Base-by-base conservation (phyloP, 768 basidiomycete genomes). In the Amanita muscaria region DNA sequence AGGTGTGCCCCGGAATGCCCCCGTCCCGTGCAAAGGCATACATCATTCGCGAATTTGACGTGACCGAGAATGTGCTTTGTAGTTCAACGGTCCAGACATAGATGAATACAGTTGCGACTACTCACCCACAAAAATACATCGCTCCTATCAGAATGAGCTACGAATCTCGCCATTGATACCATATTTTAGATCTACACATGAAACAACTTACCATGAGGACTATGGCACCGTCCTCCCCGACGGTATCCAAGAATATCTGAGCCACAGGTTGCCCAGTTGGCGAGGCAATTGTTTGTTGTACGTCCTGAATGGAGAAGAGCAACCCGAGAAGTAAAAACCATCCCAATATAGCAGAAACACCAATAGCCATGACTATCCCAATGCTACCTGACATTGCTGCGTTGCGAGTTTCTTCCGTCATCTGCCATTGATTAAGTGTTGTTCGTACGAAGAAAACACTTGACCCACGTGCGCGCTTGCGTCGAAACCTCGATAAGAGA, bases 21-120 rank as follows among this genome's bases (percentile, higher is more conserved):
- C 83, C 79, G 57, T 89, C 86, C 29, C 86, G 73, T 3, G 82
- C 72, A 54, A 87, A 88, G 0, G 84, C 80, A 56, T 79, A 89
- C 80, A 83, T 84, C 85, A 88, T 88, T 0, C 86, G 71, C 3
- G 79, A 83, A 56, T 88, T 89, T 1, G 79, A 79, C 0, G 85
- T 86, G 40, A 89, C 63, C 0, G 83, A 85, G 63, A 88, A 88
- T 0, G 80, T 83, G 11, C 81, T 80, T 44, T 41, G 16, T 44
- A 18, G 38, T 27, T 21, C 15, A 11, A 10, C 5, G 22, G 14
- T 10, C 10, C 12, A 18, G 21, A 10, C 14, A 43, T n/a, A 35
- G 24, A 18, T 3, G 3, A 21, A 31, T 19, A 34, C 8, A 35
- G 18, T 16, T 29, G 41, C 4, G n/a, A 8, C 27, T 9, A 52